Conservation (phyloP, 2,329 filamentous ascomycete genomes). For the Neofusicoccum kwambonambiense region DNA sequence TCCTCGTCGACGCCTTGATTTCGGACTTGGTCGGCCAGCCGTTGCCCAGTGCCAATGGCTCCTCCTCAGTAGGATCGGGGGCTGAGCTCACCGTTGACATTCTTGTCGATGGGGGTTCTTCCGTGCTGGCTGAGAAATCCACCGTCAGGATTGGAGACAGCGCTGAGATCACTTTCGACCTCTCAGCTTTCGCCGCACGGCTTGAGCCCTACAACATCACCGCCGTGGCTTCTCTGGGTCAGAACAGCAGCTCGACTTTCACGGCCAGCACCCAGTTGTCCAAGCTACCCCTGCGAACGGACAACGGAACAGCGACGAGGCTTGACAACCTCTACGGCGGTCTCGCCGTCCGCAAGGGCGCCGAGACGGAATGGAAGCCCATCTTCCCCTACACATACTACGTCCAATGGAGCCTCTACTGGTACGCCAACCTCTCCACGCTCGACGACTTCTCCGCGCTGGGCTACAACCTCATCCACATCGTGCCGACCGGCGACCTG, state of each 20-base stretch:
- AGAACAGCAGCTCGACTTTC: conserved; percentile 33
- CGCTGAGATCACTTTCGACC: conserved; percentile 34
- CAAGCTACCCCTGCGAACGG: conserved; percentile 42
- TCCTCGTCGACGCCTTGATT: conserved; percentile 61
- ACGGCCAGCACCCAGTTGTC: conserved; percentile 39
- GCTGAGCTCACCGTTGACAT: conserved; percentile 32
- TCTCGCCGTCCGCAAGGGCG: conserved; percentile 36
- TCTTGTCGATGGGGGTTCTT: conserved; percentile 21
- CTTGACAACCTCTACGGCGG: conserved; percentile 50
- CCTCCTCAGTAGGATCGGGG: conserved; percentile 14
- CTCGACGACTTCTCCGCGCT: conserved; percentile 13
- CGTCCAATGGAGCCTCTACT: conserved; percentile 40
- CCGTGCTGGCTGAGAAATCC: conserved; percentile 25
- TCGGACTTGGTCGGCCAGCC: conserved; percentile 50
- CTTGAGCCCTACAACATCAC: conserved; percentile 39
- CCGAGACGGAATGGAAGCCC: conserved; percentile 32
- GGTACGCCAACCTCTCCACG: conserved; percentile 15
- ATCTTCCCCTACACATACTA: conserved; percentile 50
- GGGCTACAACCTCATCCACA: conserved; percentile 51
- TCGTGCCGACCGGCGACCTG: conserved; percentile 38
- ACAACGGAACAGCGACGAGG: conserved; percentile 46
- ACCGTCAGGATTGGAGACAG: conserved; percentile 39
- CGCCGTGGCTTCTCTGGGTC: conserved; percentile 31
- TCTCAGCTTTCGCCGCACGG: conserved; percentile 31
- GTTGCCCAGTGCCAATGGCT: conserved; percentile 21